Conservation (phyloP, 257 asterid genomes). For the Solanum habrochaites region DNA sequence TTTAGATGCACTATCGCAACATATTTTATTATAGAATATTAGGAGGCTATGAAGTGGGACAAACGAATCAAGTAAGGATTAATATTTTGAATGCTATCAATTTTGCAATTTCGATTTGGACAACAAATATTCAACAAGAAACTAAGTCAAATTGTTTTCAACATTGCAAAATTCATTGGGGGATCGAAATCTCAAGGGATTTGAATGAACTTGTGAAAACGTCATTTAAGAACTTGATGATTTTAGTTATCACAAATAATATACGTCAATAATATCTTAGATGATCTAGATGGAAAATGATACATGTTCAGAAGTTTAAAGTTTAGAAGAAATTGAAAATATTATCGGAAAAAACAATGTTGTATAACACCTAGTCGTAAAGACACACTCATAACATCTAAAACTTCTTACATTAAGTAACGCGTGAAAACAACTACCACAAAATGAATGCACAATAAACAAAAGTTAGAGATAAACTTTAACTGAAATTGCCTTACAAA, state of each 20-base stretch:
- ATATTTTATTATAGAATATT: neutral
- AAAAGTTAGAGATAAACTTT: neutral
- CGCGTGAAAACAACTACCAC: too few species aligned
- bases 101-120: neutral
- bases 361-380: neutral
- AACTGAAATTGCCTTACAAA: too few species aligned
- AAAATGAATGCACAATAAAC: too few species aligned
- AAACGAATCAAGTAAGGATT: too few species aligned
- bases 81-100: too few species aligned
- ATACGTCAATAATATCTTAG: neutral
- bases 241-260: neutral
- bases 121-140: neutral
- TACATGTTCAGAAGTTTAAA: too few species aligned
- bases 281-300: neutral
- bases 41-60: too few species aligned
- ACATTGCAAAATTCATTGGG: neutral
- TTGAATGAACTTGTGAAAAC: neutral
- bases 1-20: too few species aligned
- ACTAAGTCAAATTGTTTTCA: neutral
- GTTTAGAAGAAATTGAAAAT: too few species aligned
- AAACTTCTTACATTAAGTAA: too few species aligned
- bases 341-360: too few species aligned
- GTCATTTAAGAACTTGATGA: neutral
- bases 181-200: neutral
- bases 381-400: too few species aligned